Conservation (phyloP, 352 stramenopile species). For the Aphanomyces astaci region DNA sequence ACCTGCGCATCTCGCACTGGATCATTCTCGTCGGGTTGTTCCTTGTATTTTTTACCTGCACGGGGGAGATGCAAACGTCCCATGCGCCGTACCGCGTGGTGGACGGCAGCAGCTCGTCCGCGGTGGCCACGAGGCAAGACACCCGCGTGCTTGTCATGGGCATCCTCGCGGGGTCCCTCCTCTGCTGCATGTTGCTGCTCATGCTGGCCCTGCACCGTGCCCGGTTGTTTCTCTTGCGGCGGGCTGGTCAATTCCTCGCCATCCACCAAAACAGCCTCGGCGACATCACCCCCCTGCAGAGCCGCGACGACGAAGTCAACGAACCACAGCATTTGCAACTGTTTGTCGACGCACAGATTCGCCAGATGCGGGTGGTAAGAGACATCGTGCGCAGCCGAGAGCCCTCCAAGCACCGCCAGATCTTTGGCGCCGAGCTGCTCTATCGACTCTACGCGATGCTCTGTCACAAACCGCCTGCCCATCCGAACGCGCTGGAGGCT, state of each 20-base stretch:
- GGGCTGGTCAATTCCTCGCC: neutral
- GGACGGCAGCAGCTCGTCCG: too few relatives aligned
- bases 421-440: neutral
- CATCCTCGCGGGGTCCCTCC: neutral
- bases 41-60: too few relatives aligned
- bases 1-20: slow-evolving; percentile 59
- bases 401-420: neutral
- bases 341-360: neutral
- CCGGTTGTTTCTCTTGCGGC: neutral
- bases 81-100: neutral
- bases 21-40: slow-evolving; percentile 25
- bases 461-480: neutral
- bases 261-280: neutral
- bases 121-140: neutral
- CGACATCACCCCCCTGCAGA: neutral
- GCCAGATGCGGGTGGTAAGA: neutral
- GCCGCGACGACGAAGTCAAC: neutral
- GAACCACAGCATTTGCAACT: neutral
- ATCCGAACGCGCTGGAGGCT: neutral
- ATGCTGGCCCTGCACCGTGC: neutral
- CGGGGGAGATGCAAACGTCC: too few relatives aligned
- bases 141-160: neutral
- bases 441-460: neutral
- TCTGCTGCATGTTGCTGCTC: neutral
- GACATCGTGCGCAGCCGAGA: neutral